Evolutionary conservation across 805 yeast genomes (phyloP), one percentile per base, ranked within the genome.

Genomic region (Metschnikowia borealis): DNA sequence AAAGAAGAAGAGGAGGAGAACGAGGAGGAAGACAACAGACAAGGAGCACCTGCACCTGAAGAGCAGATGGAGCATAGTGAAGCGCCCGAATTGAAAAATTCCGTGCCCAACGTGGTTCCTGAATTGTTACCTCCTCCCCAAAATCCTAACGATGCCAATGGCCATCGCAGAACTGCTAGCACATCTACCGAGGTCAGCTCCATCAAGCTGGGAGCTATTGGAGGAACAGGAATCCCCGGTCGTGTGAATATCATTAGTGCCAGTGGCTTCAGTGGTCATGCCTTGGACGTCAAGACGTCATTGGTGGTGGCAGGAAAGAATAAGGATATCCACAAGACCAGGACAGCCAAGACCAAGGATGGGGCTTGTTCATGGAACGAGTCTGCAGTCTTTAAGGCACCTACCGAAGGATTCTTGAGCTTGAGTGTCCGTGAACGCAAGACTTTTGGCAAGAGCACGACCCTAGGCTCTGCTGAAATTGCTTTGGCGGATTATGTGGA

Each of bases 401-500:
- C 84, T 4, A 67, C 83, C 4, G 84, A 79, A 10, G 83, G 84
- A 3, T 76, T 72, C 48, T 60, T 91, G 38, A 70, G 80, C 2
- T 80, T 92, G 60, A 74, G 75, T 38, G 80, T 88, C 26, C 73
- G 81, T 38, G 81, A 83, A 33, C 86, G 81, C 61, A 94, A 87
- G 63, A 78, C 82, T 2, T 77, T 91, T 58, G 90, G 96, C 36
- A 83, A 85, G 61, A 84, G 81, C 57, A 70, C 73, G 26, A 87
- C 81, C 50, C 49, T 89, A 38, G 96, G 86, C 11, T 74, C 74
- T 43, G 82, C 82, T 7, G 72, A 79, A 36, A 59, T 89, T 31
- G 66, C 69, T 11, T 68, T 87, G 54, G 61, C 68, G 38, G 84
- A 84, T 15, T 75, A 69, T n/a, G 57, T 71, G 41, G 81, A 80